These are phyloP conservation scores for Phytophthora fragariaefolia DNA, from an alignment of 352 stramenopile species.

Conservation along the genomic window DNA sequence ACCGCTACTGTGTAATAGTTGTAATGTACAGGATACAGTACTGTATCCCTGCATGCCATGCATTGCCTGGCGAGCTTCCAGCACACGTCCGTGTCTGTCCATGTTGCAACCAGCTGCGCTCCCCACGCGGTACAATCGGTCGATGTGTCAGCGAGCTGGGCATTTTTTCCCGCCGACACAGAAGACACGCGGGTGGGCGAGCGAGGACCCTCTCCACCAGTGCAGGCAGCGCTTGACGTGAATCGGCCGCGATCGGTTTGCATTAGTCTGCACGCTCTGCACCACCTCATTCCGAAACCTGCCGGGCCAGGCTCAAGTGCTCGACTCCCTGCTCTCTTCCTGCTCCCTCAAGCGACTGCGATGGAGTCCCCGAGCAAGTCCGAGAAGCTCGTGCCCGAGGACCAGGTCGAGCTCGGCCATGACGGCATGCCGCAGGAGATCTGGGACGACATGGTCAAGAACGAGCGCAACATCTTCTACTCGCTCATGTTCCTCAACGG, in stretches of 20 bases:
- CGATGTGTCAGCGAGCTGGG: conserved; percentile 20
- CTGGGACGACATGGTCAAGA: conserved; percentile 51
- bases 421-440: conserved; percentile 58
- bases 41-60: too few species aligned
- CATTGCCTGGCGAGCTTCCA: too few species aligned
- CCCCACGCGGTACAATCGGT: conserved; percentile 17
- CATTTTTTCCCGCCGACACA: conserved; percentile 27
- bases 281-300: conserved; percentile 21
- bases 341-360: neutral
- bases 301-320: neutral
- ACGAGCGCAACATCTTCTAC: conserved; percentile 55
- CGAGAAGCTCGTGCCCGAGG: conserved; percentile 43
- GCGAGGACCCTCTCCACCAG: conserved; percentile 26
- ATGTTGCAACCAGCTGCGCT: conserved; percentile 18
- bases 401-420: conserved; percentile 22
- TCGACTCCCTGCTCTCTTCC: neutral
- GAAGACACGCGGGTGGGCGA: too few species aligned
- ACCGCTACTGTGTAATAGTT: conserved; percentile 7
- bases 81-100: neutral
- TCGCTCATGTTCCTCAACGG: conserved; percentile 68
- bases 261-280: conserved; percentile 14
- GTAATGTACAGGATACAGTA: too few species aligned
- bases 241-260: conserved; percentile 21
- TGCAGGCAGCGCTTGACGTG: conserved; percentile 25
- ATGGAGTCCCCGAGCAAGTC: conserved; percentile 37